Evolutionary conservation across 345 rosid species (phyloP).

Genomic region (Murraya paniculata): DNA sequence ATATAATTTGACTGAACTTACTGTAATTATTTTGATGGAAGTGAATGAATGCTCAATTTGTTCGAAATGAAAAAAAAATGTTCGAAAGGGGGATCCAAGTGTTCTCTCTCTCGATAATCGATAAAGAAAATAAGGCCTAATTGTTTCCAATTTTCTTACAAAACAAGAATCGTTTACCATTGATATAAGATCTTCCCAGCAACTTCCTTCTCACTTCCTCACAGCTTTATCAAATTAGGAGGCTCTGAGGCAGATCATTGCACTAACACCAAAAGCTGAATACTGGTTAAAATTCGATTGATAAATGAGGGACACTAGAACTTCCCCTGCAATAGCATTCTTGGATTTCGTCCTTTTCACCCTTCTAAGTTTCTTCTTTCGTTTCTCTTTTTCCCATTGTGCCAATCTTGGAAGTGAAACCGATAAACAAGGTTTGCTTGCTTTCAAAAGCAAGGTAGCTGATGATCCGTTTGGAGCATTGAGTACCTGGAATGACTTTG

Average conservation of each 20-base stretch:
- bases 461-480: conserved; percentile 14
- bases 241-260: neutral
- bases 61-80: no score
- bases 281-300: neutral
- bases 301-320: neutral
- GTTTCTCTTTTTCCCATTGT: conserved; percentile 1
- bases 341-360: neutral
- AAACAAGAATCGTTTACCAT: no score
- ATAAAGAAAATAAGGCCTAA: no score
- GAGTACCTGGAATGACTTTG: conserved; percentile 23
- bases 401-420: conserved; percentile 20
- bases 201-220: neutral
- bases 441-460: conserved; percentile 19
- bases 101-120: no score
- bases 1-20: no score
- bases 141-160: neutral
- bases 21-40: no score
- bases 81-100: no score
- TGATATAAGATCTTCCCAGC: neutral
- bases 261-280: no score
- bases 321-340: neutral
- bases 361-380: neutral
- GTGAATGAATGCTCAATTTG: no score
- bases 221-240: neutral
- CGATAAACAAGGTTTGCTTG: conserved; percentile 21